Evolutionary conservation across 2,329 filamentous ascomycete genomes (phyloP).

Genomic region (Rutstroemia sp.): DNA sequence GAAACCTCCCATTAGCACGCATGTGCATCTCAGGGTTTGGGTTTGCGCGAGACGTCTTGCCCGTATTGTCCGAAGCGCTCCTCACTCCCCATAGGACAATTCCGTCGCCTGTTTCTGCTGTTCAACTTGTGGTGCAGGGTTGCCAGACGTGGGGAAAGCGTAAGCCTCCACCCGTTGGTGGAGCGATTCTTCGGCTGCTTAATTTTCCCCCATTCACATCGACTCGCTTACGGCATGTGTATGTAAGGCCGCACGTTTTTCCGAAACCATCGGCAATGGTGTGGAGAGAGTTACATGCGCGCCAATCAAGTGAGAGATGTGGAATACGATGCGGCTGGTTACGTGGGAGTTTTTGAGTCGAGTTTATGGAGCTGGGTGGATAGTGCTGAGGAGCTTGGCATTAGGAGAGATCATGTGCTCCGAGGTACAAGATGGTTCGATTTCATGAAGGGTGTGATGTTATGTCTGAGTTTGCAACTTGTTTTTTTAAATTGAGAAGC

Average conservation of each 20-base stretch:
- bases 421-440: constrained; percentile 6
- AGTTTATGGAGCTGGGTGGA: not conserved
- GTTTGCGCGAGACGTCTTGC: not conserved
- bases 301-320: not conserved
- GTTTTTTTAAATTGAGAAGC: not conserved
- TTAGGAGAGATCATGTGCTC: not conserved
- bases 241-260: not conserved
- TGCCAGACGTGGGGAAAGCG: not conserved
- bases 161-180: not conserved
- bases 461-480: constrained; percentile 1
- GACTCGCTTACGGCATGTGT: not conserved
- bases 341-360: not conserved
- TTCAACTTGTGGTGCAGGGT: not conserved
- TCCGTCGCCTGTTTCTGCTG: not conserved
- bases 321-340: not conserved
- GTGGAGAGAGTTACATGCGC: constrained; percentile 4
- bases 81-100: no score
- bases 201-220: constrained; percentile 1
- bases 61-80: no score
- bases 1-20: not conserved
- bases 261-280: not conserved
- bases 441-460: not conserved
- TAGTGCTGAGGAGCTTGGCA: not conserved
- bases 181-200: not conserved
- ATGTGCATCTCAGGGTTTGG: not conserved